Evolutionary conservation across 2,329 filamentous ascomycete genomes (phyloP).

Genomic region (Xylariales sp.): DNA sequence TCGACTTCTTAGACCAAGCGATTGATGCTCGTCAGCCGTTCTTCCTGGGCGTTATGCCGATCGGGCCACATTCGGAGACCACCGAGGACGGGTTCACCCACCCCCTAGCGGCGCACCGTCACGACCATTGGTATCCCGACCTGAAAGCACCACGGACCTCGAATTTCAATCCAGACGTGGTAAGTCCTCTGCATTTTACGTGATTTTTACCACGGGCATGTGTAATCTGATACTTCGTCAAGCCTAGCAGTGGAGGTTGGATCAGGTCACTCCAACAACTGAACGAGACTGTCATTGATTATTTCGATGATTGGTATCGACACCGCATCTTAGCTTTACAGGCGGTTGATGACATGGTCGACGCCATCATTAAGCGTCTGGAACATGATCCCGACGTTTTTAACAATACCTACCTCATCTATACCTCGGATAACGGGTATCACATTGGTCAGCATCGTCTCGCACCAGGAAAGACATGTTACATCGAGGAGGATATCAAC

Average conservation of each 20-base stretch:
- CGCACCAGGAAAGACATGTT: slow-evolving; percentile 53
- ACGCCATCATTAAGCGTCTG: slow-evolving; percentile 36
- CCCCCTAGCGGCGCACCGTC: slow-evolving; percentile 55
- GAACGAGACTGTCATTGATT: slow-evolving; percentile 41
- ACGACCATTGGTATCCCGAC: slow-evolving; percentile 57
- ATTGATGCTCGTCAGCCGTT: slow-evolving; percentile 53
- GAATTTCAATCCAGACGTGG: slow-evolving; percentile 51
- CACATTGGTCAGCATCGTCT: slow-evolving; percentile 56
- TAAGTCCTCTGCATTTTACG: neutral
- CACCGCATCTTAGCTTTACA: slow-evolving; percentile 44
- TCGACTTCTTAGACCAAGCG: slow-evolving; percentile 58
- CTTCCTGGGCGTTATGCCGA: slow-evolving; percentile 62
- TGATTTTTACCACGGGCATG: neutral
- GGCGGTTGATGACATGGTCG: slow-evolving; percentile 50
- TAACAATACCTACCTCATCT: slow-evolving; percentile 55
- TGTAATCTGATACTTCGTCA: neutral
- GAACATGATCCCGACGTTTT: slow-evolving; percentile 48
- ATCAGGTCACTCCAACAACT: slow-evolving; percentile 35
- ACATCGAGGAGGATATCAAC: slow-evolving; percentile 55
- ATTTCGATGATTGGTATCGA: slow-evolving; percentile 49
- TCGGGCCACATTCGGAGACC: slow-evolving; percentile 61
- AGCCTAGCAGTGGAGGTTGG: slow-evolving; percentile 3
- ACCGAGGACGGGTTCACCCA: slow-evolving; percentile 31
- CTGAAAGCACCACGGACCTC: slow-evolving; percentile 55
- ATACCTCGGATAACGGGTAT: slow-evolving; percentile 55